Evolutionary conservation across 1,284 basidiomycete genomes (phyloP).

Genomic region (Rhodotorula sp.): DNA sequence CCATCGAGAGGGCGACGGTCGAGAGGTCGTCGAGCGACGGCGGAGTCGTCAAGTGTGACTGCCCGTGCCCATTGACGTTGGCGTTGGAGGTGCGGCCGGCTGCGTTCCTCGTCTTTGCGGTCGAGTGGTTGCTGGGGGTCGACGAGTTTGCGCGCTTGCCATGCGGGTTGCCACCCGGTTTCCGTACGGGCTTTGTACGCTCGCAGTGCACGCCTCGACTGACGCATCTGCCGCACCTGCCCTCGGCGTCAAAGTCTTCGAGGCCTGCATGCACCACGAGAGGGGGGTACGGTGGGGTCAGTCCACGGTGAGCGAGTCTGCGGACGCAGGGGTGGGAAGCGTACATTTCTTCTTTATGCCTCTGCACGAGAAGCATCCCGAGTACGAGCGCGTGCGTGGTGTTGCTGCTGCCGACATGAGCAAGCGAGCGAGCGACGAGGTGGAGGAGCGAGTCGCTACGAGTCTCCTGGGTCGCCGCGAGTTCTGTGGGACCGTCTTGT

Average conservation of each 20-base stretch:
- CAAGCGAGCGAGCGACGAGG: neutral
- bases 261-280: neutral
- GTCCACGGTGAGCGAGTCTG: neutral
- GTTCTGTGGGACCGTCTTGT: no score
- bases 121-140: neutral
- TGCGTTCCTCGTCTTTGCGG: neutral
- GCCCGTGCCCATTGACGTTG: neutral
- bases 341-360: slow-evolving; percentile 7
- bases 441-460: no score
- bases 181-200: slow-evolving; percentile 1
- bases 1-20: slow-evolving; percentile 1
- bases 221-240: neutral
- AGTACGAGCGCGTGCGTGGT: neutral
- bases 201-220: slow-evolving; percentile 3
- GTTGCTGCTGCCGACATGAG: neutral
- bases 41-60: neutral
- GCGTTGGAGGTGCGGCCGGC: neutral
- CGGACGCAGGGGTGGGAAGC: neutral
- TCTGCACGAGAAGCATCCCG: slow-evolving; percentile 4
- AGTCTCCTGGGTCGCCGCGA: no score
- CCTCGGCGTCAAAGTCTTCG: slow-evolving; percentile 5
- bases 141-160: neutral
- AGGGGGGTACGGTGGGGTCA: neutral
- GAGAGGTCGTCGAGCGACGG: slow-evolving; percentile 1
- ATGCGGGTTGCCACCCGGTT: slow-evolving; percentile 3